These are phyloP conservation scores for Wickerhamomyces canadensis DNA, from an alignment of 805 yeast species.

Conservation along the genomic window DNA sequence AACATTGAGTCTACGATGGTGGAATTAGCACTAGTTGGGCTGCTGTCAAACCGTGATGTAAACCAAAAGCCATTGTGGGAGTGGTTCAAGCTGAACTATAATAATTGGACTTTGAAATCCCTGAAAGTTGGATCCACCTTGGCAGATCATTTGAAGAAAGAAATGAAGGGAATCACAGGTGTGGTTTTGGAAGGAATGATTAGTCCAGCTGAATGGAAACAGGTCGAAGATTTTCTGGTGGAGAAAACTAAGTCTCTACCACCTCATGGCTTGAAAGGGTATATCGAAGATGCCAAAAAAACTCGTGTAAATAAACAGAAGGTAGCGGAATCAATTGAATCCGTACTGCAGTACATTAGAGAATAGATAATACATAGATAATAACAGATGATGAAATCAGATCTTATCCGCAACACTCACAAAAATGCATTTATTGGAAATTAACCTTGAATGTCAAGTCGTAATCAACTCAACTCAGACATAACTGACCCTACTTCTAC, in stretches of 20 bases:
- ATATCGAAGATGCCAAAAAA: conserved; percentile 6
- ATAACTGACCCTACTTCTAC: conserved; percentile 16
- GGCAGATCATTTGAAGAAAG: conserved; percentile 39
- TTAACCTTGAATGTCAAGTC: too few relatives aligned
- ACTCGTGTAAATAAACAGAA: conserved; percentile 12
- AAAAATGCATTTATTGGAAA: too few relatives aligned
- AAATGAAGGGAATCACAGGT: conserved; percentile 34
- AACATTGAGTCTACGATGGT: conserved; percentile 51
- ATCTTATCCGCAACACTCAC: too few relatives aligned
- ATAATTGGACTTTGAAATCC: conserved; percentile 45
- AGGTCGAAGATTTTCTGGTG: conserved; percentile 27
- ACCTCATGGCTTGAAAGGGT: conserved; percentile 31
- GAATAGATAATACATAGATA: too few relatives aligned
- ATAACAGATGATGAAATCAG: too few relatives aligned
- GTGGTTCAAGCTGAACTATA: conserved; percentile 53
- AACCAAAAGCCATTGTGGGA: conserved; percentile 38
- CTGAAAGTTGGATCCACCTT: conserved; percentile 39
- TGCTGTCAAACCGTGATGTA: conserved; percentile 32
- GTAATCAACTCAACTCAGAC: conserved; percentile 1
- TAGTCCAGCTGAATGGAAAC: conserved; percentile 21
- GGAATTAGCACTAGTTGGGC: conserved; percentile 55
- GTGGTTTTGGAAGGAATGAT: conserved; percentile 32
- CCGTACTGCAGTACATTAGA: conserved; percentile 1
- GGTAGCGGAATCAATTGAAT: conserved; percentile 10
- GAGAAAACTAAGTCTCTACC: conserved; percentile 31